Percentiles rank a stretch among this genome's conserved stretches.
These are phyloP conservation scores for Bromus sterilis DNA, from an alignment of 176 grass and related monocot genomes.

Conservation along the genomic window DNA sequence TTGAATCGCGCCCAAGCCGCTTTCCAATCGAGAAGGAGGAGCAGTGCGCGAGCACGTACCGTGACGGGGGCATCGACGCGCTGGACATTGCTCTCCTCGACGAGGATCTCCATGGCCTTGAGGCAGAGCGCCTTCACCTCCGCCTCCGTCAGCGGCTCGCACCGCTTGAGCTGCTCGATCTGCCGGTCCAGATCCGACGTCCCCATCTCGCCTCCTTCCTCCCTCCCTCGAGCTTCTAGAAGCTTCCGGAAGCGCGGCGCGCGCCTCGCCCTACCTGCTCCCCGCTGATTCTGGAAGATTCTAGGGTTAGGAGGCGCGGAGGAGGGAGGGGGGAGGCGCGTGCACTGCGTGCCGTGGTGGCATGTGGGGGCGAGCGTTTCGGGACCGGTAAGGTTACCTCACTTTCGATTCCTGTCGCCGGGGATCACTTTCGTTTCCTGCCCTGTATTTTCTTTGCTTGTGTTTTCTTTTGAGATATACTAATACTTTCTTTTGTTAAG, in stretches of 20 bases:
- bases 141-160: conserved; percentile 88
- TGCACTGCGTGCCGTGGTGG: not conserved
- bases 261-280: not conserved
- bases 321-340: not conserved
- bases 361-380: not conserved
- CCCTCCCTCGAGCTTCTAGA: conserved; percentile 4
- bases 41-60: conserved; percentile 16
- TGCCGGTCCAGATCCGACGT: conserved; percentile 93
- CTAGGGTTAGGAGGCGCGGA: conserved; percentile 35
- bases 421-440: not conserved
- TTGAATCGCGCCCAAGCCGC: not conserved
- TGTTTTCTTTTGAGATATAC: not conserved
- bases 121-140: conserved; percentile 97
- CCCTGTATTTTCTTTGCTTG: not conserved
- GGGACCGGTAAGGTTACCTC: not conserved
- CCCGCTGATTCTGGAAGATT: conserved; percentile 33
- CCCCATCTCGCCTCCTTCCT: conserved; percentile 12
- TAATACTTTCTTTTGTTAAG: no score
- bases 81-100: conserved; percentile 99
- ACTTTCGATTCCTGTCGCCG: not conserved
- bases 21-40: not conserved
- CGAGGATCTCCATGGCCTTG: conserved; percentile 99
- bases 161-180: conserved; percentile 98
- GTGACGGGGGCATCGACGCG: conserved; percentile 93
- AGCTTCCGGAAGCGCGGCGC: conserved; percentile 24